Percentiles rank a stretch among this genome's conserved stretches.
Evolutionary conservation across 176 grass and related monocot species (phyloP).

Genomic region (Hyparrhenia diplandra): DNA sequence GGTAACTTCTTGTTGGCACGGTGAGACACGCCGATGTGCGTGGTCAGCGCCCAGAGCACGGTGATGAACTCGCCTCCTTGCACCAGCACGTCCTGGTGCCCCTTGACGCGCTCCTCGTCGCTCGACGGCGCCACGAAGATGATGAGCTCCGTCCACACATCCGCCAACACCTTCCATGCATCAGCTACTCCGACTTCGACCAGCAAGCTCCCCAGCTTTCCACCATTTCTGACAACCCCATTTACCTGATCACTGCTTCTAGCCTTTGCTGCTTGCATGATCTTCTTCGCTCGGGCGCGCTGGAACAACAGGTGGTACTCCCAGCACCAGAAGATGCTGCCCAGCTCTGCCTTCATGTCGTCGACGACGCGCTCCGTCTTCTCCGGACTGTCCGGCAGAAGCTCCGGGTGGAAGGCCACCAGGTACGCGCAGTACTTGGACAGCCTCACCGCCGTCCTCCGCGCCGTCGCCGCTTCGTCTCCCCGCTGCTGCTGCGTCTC

Average conservation of each 20-base stretch:
- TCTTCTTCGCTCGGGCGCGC: not conserved
- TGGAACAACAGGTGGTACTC: not conserved
- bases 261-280: too few relatives aligned
- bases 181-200: not conserved
- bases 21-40: constrained; percentile 4
- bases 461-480: not conserved
- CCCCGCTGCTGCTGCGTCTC: not conserved
- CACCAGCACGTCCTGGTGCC: not conserved
- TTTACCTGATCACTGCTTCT: too few relatives aligned
- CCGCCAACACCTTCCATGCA: not conserved
- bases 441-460: not conserved
- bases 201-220: not conserved
- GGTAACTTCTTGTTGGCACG: too few relatives aligned
- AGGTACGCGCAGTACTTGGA: not conserved
- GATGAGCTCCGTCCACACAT: not conserved
- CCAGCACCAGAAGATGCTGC: not conserved
- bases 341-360: not conserved
- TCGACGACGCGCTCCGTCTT: not conserved
- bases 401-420: not conserved
- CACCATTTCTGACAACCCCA: not conserved
- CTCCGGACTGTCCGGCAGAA: not conserved
- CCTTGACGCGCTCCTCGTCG: not conserved
- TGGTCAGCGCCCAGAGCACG: constrained; percentile 7
- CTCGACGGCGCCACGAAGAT: constrained; percentile 5
- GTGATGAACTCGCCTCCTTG: constrained; percentile 17